Evolutionary conservation across 2,329 filamentous ascomycete species (phyloP).

Genomic region (Colletotrichum zoysiae): DNA sequence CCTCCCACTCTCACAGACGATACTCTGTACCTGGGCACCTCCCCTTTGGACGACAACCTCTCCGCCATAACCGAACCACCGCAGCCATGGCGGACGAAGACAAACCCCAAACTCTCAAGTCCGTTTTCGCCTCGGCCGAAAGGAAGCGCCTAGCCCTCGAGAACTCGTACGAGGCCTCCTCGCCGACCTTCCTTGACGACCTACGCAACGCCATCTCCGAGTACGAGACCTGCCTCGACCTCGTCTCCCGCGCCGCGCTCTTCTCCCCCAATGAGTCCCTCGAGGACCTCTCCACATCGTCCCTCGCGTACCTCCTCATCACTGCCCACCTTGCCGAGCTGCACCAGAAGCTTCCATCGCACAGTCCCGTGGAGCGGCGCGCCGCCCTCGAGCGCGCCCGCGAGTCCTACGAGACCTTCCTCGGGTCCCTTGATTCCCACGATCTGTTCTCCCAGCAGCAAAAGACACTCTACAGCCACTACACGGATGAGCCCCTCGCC

Average conservation of each 20-base stretch:
- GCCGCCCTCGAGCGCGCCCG: conserved; percentile 73
- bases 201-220: conserved; percentile 75
- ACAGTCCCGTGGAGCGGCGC: conserved; percentile 68
- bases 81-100: conserved; percentile 52
- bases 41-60: background rate
- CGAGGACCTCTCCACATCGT: conserved; percentile 87
- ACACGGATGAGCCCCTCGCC: conserved; percentile 76
- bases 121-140: conserved; percentile 64
- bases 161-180: conserved; percentile 72
- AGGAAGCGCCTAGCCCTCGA: conserved; percentile 69
- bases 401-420: conserved; percentile 80
- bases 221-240: conserved; percentile 79
- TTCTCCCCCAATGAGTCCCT: conserved; percentile 92
- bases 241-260: conserved; percentile 78
- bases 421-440: conserved; percentile 84
- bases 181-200: conserved; percentile 72
- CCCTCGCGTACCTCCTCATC: conserved; percentile 87
- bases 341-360: conserved; percentile 73
- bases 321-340: conserved; percentile 86
- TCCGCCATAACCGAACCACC: background rate
- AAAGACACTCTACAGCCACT: conserved; percentile 77
- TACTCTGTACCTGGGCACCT: background rate
- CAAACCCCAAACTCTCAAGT: conserved; percentile 63
- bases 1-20: background rate
- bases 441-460: conserved; percentile 75